Evolutionary conservation across 1,284 basidiomycete genomes (phyloP), one percentile per base, ranked within the genome.

Genomic region (Lentinula novae-zelandiae): DNA sequence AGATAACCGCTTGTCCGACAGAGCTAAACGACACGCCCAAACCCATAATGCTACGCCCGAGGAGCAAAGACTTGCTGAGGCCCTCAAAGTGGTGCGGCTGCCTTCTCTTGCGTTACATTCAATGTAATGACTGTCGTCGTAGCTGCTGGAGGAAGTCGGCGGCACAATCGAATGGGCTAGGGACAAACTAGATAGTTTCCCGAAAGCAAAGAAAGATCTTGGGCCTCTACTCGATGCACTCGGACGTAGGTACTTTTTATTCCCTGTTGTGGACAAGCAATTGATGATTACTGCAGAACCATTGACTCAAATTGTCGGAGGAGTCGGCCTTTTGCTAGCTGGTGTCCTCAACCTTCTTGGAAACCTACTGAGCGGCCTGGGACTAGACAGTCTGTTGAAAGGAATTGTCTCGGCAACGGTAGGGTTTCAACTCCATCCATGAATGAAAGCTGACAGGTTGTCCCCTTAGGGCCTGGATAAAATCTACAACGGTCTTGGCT

Each of bases 361-460:
- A 2, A 62, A 60, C 39, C 58, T 69, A 1, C 61, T 67, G 44
- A 67, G 62, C 31, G 66, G 68, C 15, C 57, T 67, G 17, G 66
- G 68, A 2, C 61, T 67, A 8, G 65, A 67, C 53, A 64, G 65
- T 36, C 49, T 67, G 9, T 60, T 69, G 5, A 67, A 66, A 51
- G 68, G 64, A 3, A 67, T 63, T 7, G 52, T 63, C 17, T 51
- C 62, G 20, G 62, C 62, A 6, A 61, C 62, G 12, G 58, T 63
- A 52, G 52, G 49, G 36, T 46, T 44, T 44, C 83, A 76, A 63
- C 76, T 73, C 65, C 79, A 80, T 61, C 6, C 8, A 9, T 80
- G 86, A 79, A 58, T 87, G 82, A 1, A 93, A 93, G 0, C 92
- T 94, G 3, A 93, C 84, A 34, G 13, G 46, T 2, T 34, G n/a